phyloP scores from a whole-genome alignment of 2,329 filamentous ascomycete genomes.

The Magnaporthiopsis rhizophila region DNA sequence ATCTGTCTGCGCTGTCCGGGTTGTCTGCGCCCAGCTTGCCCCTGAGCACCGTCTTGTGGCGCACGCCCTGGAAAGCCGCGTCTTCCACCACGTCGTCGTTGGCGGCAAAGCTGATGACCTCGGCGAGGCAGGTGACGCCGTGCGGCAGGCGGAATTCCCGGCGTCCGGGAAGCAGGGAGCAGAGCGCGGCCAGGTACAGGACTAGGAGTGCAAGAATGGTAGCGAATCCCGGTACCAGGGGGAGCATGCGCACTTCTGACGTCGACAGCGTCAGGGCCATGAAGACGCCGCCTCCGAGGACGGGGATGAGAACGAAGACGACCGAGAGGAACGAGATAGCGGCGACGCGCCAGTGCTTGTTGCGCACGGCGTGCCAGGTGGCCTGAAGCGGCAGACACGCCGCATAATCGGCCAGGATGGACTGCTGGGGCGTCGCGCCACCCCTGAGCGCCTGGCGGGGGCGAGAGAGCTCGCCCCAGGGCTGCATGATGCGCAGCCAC shows the following conservation, averaged over 20 bases:
- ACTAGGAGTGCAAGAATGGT: slow-evolving; percentile 64
- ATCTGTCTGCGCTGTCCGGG: slow-evolving; percentile 26
- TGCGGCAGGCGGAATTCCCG: slow-evolving; percentile 63
- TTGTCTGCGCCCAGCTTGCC: slow-evolving; percentile 53
- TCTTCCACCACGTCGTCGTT: slow-evolving; percentile 66
- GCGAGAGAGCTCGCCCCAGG: slow-evolving; percentile 54
- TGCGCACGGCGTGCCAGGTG: slow-evolving; percentile 47
- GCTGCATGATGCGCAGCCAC: slow-evolving; percentile 56
- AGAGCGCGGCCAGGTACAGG: slow-evolving; percentile 59
- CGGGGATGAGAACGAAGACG: slow-evolving; percentile 54
- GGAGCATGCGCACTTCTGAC: slow-evolving; percentile 54
- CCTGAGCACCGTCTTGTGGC: slow-evolving; percentile 59
- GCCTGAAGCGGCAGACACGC: slow-evolving; percentile 55
- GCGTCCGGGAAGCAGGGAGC: slow-evolving; percentile 47
- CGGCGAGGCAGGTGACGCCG: slow-evolving; percentile 61
- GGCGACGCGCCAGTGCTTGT: slow-evolving; percentile 59
- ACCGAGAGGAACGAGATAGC: slow-evolving; percentile 50
- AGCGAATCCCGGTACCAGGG: slow-evolving; percentile 66
- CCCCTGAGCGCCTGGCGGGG: slow-evolving; percentile 28
- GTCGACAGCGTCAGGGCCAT: slow-evolving; percentile 57
- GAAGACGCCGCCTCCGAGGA: slow-evolving; percentile 63
- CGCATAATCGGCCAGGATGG: slow-evolving; percentile 63
- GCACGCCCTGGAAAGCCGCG: slow-evolving; percentile 57
- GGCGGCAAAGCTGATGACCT: slow-evolving; percentile 70
- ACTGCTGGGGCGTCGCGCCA: slow-evolving; percentile 54